These are phyloP conservation scores for Forsythia viridissima DNA, from an alignment of 257 asterid genomes.

Conservation along the genomic window DNA sequence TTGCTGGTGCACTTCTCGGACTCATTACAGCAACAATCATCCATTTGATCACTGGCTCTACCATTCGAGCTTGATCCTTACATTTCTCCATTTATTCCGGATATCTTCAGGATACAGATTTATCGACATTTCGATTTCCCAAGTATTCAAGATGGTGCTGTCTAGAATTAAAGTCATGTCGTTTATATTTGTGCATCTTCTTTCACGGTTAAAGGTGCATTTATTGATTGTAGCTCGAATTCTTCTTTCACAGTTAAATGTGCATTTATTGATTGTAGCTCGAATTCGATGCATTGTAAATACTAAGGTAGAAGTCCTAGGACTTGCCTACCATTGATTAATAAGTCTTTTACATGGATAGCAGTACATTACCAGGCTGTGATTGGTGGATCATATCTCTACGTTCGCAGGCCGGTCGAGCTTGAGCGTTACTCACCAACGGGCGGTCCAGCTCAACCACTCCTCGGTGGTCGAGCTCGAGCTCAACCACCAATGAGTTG, in stretches of 20 bases:
- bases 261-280: background rate
- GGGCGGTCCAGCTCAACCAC: no score
- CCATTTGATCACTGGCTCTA: slow-evolving; percentile 38
- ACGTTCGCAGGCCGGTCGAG: no score
- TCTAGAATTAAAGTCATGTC: slow-evolving; percentile 1
- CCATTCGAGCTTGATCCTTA: slow-evolving; percentile 36
- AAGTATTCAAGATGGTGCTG: slow-evolving; percentile 10
- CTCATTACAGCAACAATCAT: slow-evolving; percentile 45
- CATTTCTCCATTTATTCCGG: background rate
- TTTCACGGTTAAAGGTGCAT: background rate
- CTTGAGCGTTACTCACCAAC: no score
- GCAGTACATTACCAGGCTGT: background rate
- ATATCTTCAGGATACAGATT: background rate
- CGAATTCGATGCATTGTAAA: background rate
- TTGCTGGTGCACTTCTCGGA: slow-evolving; percentile 80
- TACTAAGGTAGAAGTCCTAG: background rate
- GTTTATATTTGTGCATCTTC: background rate
- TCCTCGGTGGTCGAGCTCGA: no score
- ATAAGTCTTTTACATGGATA: background rate
- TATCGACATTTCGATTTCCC: background rate
- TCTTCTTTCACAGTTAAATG: background rate
- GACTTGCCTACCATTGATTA: background rate
- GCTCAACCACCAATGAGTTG: no score
- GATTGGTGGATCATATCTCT: background rate
- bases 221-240: background rate